Percentiles rank a stretch among this genome's conserved stretches.
Evolutionary conservation across 805 yeast genomes (phyloP).

Genomic region (Diddensiella transvaalensis): DNA sequence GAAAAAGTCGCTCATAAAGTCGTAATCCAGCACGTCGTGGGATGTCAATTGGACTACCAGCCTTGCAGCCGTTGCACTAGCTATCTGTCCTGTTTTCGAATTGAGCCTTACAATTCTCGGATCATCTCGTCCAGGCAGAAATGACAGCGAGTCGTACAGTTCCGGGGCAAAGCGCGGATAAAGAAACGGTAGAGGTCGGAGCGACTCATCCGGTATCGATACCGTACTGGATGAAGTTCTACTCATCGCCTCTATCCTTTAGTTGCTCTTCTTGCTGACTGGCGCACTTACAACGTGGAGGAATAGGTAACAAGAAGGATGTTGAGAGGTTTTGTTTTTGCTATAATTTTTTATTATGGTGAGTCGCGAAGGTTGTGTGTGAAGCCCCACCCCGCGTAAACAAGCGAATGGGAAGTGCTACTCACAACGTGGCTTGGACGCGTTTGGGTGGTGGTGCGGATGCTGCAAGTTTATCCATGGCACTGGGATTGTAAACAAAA

Average conservation of each 20-base stretch:
- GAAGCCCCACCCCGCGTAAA: too few relatives aligned
- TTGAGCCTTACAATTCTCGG: conserved; percentile 3
- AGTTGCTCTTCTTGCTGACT: too few relatives aligned
- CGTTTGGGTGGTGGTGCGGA: too few relatives aligned
- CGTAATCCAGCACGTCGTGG: conserved; percentile 72
- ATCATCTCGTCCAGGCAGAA: conserved; percentile 15
- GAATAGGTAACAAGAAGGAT: too few relatives aligned
- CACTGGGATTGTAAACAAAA: too few relatives aligned
- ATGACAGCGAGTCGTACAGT: conserved; percentile 17
- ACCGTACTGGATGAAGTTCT: conserved; percentile 1
- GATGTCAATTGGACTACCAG: conserved; percentile 49
- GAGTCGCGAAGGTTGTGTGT: too few relatives aligned
- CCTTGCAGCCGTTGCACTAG: conserved; percentile 26
- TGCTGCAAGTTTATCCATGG: too few relatives aligned
- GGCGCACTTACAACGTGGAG: too few relatives aligned
- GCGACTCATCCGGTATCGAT: conserved; percentile 1
- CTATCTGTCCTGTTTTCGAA: conserved; percentile 4
- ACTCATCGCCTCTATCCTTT: neutral
- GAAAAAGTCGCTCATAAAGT: conserved; percentile 78
- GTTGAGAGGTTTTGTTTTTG: too few relatives aligned
- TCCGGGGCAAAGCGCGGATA: conserved; percentile 6
- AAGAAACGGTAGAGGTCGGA: conserved; percentile 1
- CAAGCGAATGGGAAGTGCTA: too few relatives aligned
- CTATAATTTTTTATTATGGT: too few relatives aligned
- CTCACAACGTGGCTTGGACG: too few relatives aligned